Conservation (phyloP, 805 yeast species). For the Tetrapisispora iriomotensis region DNA sequence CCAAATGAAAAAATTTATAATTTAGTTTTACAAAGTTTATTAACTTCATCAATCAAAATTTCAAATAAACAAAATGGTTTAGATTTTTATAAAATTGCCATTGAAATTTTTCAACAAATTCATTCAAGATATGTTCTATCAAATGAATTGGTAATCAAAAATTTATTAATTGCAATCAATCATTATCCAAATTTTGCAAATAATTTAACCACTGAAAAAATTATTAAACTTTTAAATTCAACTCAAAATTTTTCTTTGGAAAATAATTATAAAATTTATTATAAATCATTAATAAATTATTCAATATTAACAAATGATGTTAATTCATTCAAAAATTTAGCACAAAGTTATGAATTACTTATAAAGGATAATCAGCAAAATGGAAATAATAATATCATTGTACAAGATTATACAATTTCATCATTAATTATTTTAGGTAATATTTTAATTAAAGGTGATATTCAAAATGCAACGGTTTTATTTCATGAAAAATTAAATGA, state of each 20-base stretch:
- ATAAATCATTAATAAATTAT: slow-evolving; percentile 32
- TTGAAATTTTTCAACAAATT: slow-evolving; percentile 37
- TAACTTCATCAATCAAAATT: slow-evolving; percentile 37
- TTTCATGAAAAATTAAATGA: slow-evolving; percentile 45
- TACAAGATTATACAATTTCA: slow-evolving; percentile 38
- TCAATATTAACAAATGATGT: slow-evolving; percentile 32
- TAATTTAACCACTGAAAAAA: slow-evolving; percentile 1
- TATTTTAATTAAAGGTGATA: slow-evolving; percentile 37
- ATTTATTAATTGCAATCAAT: slow-evolving; percentile 38
- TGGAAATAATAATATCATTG: slow-evolving; percentile 13
- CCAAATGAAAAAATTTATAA: slow-evolving; percentile 50
- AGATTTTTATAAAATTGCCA: slow-evolving; percentile 42
- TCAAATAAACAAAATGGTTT: slow-evolving; percentile 32
- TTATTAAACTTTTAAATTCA: neutral
- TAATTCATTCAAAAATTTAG: slow-evolving; percentile 31
- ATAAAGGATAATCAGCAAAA: neutral
- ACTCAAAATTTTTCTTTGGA: neutral
- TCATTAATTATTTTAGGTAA: slow-evolving; percentile 43
- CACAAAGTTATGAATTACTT: slow-evolving; percentile 30
- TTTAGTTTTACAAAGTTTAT: slow-evolving; percentile 40
- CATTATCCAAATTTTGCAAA: slow-evolving; percentile 27
- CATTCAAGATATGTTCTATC: slow-evolving; percentile 35
- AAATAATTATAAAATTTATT: slow-evolving; percentile 21
- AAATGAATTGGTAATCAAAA: slow-evolving; percentile 33
- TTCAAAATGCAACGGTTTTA: slow-evolving; percentile 43